A percentile compares a stretch with the other conserved stretches of the same genome.
Conservation (phyloP, 2,329 filamentous ascomycete genomes). For the Aspergillus persii region DNA sequence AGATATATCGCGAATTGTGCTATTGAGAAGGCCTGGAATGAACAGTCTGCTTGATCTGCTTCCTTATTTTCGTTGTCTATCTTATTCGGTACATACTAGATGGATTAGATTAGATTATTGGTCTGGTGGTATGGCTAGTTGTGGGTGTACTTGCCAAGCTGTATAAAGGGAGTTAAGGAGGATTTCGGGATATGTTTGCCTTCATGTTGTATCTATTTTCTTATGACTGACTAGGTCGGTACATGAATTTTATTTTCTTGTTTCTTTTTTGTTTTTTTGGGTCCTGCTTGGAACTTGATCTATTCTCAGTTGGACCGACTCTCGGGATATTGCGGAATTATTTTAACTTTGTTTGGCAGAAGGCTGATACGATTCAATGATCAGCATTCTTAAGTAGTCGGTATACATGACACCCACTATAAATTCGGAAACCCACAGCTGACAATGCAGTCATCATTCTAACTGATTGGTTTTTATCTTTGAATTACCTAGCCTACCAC, state of each 20-base stretch:
- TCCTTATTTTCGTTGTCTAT: not conserved
- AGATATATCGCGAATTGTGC: slow-evolving; percentile 47
- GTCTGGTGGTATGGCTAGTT: not conserved
- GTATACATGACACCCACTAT: too few relatives aligned
- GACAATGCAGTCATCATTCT: too few relatives aligned
- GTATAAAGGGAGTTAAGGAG: not conserved
- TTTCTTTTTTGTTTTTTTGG: too few relatives aligned
- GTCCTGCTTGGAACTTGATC: too few relatives aligned
- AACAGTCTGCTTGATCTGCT: slow-evolving; percentile 17
- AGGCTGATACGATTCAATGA: too few relatives aligned
- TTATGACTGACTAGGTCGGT: not conserved
- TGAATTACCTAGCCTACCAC: too few relatives aligned
- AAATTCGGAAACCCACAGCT: too few relatives aligned
- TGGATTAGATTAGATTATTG: not conserved
- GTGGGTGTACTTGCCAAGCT: not conserved
- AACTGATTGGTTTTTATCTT: too few relatives aligned
- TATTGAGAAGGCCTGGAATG: slow-evolving; percentile 39
- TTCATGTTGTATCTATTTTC: not conserved
- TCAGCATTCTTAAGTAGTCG: too few relatives aligned
- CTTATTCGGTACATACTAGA: not conserved
- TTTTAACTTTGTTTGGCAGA: too few relatives aligned
- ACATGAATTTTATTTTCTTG: not conserved
- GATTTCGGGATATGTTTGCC: not conserved
- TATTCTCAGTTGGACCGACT: too few relatives aligned
- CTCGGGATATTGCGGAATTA: too few relatives aligned